phyloP scores from a whole-genome alignment of 2,329 filamentous ascomycete genomes.

The Volutella citrinella region DNA sequence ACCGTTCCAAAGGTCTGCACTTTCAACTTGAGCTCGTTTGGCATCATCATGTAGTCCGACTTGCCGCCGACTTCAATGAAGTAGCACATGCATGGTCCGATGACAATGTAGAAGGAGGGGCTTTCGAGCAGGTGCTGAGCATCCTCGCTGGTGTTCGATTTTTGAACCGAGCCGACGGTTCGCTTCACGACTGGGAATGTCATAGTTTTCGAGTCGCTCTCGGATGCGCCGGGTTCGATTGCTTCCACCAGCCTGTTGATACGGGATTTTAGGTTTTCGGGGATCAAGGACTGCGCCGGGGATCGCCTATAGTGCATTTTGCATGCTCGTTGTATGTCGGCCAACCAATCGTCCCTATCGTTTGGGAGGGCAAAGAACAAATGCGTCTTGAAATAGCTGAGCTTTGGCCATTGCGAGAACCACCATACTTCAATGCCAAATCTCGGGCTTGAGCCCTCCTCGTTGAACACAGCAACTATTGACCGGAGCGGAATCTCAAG shows the following conservation, averaged over 20 bases:
- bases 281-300: conserved; percentile 36
- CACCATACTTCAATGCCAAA: conserved; percentile 58
- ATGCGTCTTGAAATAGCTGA: conserved; percentile 45
- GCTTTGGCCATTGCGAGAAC: conserved; percentile 42
- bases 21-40: conserved; percentile 47
- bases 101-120: conserved; percentile 52
- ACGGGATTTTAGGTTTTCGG: conserved; percentile 44
- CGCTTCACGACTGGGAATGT: conserved; percentile 54
- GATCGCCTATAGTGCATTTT: conserved; percentile 35
- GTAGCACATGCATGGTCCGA: conserved; percentile 52
- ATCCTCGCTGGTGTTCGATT: conserved; percentile 40
- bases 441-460: conserved; percentile 47
- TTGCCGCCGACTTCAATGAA: conserved; percentile 48
- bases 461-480: conserved; percentile 51
- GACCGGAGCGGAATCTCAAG: conserved; percentile 48
- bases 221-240: conserved; percentile 36
- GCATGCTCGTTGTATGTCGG: conserved; percentile 42
- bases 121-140: conserved; percentile 45
- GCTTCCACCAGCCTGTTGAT: conserved; percentile 45
- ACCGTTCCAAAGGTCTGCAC: conserved; percentile 51
- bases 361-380: conserved; percentile 48
- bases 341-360: conserved; percentile 50
- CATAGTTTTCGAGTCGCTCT: conserved; percentile 27
- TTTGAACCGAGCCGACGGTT: conserved; percentile 37
- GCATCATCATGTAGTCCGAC: conserved; percentile 38